Evolutionary conservation across 331 rosid genomes (phyloP).

Genomic region (Pyrus hybrid): DNA sequence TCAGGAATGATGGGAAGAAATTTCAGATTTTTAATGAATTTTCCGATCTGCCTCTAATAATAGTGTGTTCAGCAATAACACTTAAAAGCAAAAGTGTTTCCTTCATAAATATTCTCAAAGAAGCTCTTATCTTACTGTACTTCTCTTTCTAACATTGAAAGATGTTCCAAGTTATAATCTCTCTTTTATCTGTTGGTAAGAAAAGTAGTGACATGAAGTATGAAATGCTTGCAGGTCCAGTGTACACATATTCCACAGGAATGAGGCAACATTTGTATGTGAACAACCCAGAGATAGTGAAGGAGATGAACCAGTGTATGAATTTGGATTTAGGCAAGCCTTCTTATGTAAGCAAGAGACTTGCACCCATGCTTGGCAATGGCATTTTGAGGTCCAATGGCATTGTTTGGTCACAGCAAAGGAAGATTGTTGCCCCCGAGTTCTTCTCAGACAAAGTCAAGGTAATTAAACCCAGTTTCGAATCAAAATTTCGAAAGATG

Average conservation of each 20-base stretch:
- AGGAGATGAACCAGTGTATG: constrained; percentile 51
- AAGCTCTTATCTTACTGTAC: too few relatives aligned
- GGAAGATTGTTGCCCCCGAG: constrained; percentile 86
- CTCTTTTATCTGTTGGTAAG: too few relatives aligned
- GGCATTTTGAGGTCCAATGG: constrained; percentile 85
- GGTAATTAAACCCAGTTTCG: constrained; percentile 24
- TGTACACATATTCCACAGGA: constrained; percentile 81
- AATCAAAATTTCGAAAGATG: neutral
- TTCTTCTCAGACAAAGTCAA: constrained; percentile 85
- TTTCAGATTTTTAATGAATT: too few relatives aligned
- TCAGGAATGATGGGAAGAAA: too few relatives aligned
- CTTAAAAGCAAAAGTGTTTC: too few relatives aligned
- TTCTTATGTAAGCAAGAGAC: constrained; percentile 51
- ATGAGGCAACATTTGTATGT: constrained; percentile 68
- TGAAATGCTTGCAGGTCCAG: constrained; percentile 32
- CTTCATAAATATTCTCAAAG: too few relatives aligned
- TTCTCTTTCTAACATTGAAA: too few relatives aligned
- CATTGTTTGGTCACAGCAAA: constrained; percentile 61
- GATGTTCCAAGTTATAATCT: too few relatives aligned
- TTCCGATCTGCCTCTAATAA: too few relatives aligned
- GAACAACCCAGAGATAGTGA: constrained; percentile 72
- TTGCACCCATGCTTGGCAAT: constrained; percentile 78
- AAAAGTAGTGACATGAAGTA: neutral
- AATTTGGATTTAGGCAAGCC: constrained; percentile 85
- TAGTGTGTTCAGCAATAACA: too few relatives aligned